Percentiles rank a stretch among this genome's conserved stretches.
Conservation (phyloP, 495 filamentous ascomycete genomes). For the Hypoxylon lienhwacheense region DNA sequence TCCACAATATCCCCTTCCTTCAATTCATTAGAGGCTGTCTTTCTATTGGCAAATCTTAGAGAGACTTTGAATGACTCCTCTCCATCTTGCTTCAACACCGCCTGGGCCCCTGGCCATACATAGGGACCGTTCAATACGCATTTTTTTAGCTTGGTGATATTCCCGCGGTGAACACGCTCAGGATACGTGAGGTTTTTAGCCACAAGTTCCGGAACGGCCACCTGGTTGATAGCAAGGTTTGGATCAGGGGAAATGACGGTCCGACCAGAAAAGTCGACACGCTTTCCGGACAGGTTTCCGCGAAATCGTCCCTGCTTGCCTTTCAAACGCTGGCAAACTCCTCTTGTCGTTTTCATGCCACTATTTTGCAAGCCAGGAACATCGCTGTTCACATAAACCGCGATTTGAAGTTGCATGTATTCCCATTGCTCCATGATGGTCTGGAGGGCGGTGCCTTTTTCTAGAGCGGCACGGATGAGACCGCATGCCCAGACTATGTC, state of each 20-base stretch:
- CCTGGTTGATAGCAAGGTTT: slow-evolving; percentile 89
- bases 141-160: slow-evolving; percentile 75
- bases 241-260: slow-evolving; percentile 98
- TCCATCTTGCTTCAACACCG: slow-evolving; percentile 64
- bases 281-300: slow-evolving; percentile 95
- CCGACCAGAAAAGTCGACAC: slow-evolving; percentile 96
- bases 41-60: slow-evolving; percentile 71
- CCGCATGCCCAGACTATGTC: slow-evolving; percentile 92
- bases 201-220: slow-evolving; percentile 85
- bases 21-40: slow-evolving; percentile 67
- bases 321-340: slow-evolving; percentile 92
- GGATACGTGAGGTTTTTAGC: slow-evolving; percentile 95
- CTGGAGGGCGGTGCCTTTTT: slow-evolving; percentile 77
- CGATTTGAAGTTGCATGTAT: slow-evolving; percentile 89
- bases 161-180: slow-evolving; percentile 78
- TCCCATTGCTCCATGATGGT: slow-evolving; percentile 99
- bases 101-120: slow-evolving; percentile 85
- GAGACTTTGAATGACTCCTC: slow-evolving; percentile 61
- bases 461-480: slow-evolving; percentile 73
- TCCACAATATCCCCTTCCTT: slow-evolving; percentile 87
- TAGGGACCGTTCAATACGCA: slow-evolving; percentile 71
- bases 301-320: slow-evolving; percentile 97
- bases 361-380: slow-evolving; percentile 82
- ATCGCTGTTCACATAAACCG: slow-evolving; percentile 97
- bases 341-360: slow-evolving; percentile 78